A percentile compares a stretch with the other conserved stretches of the same genome.
Evolutionary conservation across 352 stramenopile genomes (phyloP).

Genomic region (Phytophthora meadii): DNA sequence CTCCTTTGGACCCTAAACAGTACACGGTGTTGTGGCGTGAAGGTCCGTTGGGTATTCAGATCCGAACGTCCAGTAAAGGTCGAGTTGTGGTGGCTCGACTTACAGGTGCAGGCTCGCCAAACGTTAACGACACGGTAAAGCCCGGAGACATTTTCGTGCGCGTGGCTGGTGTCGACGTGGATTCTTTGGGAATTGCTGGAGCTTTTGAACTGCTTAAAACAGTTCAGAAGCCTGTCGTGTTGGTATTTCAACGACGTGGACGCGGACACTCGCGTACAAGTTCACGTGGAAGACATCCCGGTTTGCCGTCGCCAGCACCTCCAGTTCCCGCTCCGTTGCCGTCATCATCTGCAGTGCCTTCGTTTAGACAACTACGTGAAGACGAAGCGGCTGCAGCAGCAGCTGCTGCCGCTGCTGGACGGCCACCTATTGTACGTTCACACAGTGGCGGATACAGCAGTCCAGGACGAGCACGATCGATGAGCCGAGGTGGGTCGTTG

Average conservation of each 20-base stretch:
- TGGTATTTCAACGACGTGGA: slow-evolving; percentile 70
- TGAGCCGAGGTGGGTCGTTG: slow-evolving; percentile 32
- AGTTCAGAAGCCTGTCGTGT: slow-evolving; percentile 80
- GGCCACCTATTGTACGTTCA: slow-evolving; percentile 32
- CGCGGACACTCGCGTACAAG: slow-evolving; percentile 23
- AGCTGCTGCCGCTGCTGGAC: slow-evolving; percentile 20
- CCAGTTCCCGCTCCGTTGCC: slow-evolving; percentile 24
- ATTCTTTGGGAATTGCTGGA: slow-evolving; percentile 69
- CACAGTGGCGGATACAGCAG: slow-evolving; percentile 37
- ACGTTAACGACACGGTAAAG: slow-evolving; percentile 58
- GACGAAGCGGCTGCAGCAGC: slow-evolving; percentile 46
- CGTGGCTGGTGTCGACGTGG: slow-evolving; percentile 76
- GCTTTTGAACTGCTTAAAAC: slow-evolving; percentile 82
- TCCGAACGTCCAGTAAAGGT: slow-evolving; percentile 69
- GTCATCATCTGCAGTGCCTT: slow-evolving; percentile 52
- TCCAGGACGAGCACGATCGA: slow-evolving; percentile 13
- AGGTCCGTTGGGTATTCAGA: slow-evolving; percentile 83
- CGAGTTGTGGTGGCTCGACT: slow-evolving; percentile 79
- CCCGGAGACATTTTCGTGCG: slow-evolving; percentile 81
- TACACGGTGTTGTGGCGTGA: slow-evolving; percentile 83
- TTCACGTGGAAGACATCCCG: slow-evolving; percentile 25
- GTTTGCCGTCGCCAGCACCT: slow-evolving; percentile 12
- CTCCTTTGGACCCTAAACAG: slow-evolving; percentile 47
- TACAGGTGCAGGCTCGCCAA: slow-evolving; percentile 64
- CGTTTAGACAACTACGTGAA: slow-evolving; percentile 67